Evolutionary conservation across 805 yeast species (phyloP).

Genomic region (Candida coleopterorum): DNA sequence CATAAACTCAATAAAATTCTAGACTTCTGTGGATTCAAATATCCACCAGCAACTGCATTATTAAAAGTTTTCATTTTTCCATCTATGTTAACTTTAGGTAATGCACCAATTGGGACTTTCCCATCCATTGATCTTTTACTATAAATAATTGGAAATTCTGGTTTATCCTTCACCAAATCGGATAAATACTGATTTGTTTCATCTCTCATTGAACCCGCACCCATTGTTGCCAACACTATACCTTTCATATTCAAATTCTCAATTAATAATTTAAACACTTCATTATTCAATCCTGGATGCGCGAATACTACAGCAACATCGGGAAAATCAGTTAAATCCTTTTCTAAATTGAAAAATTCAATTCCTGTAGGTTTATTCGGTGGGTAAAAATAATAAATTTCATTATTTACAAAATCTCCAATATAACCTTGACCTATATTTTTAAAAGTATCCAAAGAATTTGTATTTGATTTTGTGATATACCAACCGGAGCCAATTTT

Average conservation of each 20-base stretch:
- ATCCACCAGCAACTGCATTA: constrained; percentile 58
- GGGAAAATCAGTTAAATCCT: constrained; percentile 21
- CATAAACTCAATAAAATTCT: constrained; percentile 56
- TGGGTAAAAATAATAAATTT: constrained; percentile 61
- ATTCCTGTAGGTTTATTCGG: constrained; percentile 54
- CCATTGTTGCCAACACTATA: constrained; percentile 63
- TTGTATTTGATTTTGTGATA: constrained; percentile 66
- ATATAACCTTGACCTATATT: constrained; percentile 55
- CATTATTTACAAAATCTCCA: constrained; percentile 65
- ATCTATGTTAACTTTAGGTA: constrained; percentile 24
- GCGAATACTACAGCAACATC: constrained; percentile 56
- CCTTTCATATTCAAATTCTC: constrained; percentile 46
- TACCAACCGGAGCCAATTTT: constrained; percentile 67
- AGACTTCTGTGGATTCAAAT: constrained; percentile 61
- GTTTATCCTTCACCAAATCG: constrained; percentile 26
- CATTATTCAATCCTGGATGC: constrained; percentile 55
- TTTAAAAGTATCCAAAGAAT: constrained; percentile 65
- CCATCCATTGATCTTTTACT: constrained; percentile 70
- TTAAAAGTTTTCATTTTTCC: constrained; percentile 12
- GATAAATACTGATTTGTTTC: constrained; percentile 42
- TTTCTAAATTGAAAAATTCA: constrained; percentile 27
- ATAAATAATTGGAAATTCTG: constrained; percentile 51
- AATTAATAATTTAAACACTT: constrained; percentile 43
- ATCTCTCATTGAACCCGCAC: constrained; percentile 62
- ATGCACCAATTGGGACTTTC: constrained; percentile 53